Base-by-base conservation (phyloP, 2,329 filamentous ascomycete genomes). In the Proliferodiscus dingleyae region DNA sequence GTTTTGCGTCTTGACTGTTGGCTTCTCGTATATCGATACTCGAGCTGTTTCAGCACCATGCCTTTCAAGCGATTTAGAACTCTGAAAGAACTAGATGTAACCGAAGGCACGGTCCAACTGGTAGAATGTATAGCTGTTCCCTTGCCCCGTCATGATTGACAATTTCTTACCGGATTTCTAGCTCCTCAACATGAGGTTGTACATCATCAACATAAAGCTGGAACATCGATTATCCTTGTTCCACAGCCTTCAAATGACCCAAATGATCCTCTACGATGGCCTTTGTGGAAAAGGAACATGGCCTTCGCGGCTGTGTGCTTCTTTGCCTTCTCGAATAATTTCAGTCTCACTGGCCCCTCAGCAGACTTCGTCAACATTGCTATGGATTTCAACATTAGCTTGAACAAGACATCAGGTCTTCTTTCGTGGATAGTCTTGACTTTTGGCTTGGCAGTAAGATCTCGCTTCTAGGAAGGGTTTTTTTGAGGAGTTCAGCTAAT, bases 241-340 rank as follows among this genome's bases (percentile, higher is more conserved):
- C 72, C 72, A 0, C 61, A 60, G 13, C 71, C 71, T 0, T 71
- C 69, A 6, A 51, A 62, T 2, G 68, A 74, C 51, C 67, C 71
- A 2, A 73, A 73, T 42, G 72, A 75, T 48, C 71, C 71, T 6
- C 64, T 74, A 3, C 63, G 68, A 37, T 74, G 71, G 71, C 65
- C 70, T 2, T 52, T 37, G 33, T 67, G 63, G 63, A 71, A 71
- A 58, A 75, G 74, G 49, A 63, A 70, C 47, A 58, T 68, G 29
- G 66, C 65, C 46, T 71, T 71, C 49, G 53, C 55, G 18, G 61
- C 61, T 15, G 64, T 72, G 2, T 72, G 69, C 57, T 60, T 62
- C n/a, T 72, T 72, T 53, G 67, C 70, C 4, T 72, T 72, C 47
- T 50, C 72, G 5, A 67, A 68, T 19, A 73, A 72, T 53, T 72